A percentile compares a stretch with the other conserved stretches of the same genome.
These are phyloP conservation scores for Gastrolobium bilobum DNA, from an alignment of 306 rosid species.

Conservation along the genomic window DNA sequence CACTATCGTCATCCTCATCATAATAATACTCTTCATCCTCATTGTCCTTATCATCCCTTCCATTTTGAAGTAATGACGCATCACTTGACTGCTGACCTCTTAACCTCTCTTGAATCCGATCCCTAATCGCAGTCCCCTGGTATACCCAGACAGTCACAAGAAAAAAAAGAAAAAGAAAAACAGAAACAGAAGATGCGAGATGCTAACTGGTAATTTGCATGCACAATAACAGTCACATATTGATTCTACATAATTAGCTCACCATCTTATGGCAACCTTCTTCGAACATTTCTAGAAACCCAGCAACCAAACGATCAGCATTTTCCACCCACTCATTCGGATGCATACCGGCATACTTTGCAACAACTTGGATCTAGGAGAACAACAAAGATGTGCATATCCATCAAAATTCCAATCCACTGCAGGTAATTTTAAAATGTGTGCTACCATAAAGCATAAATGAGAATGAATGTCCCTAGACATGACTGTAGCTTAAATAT, in stretches of 20 bases:
- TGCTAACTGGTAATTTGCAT: background rate
- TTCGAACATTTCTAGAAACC: conserved; percentile 99
- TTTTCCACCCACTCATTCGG: conserved; percentile 99
- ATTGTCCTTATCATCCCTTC: conserved; percentile 54
- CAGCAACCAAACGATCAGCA: conserved; percentile 99
- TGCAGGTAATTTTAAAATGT: conserved; percentile 37
- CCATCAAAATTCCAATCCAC: background rate
- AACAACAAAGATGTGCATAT: conserved; percentile 45
- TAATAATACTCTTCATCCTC: conserved; percentile 60
- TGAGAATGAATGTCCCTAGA: conserved; percentile 14
- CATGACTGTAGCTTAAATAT: conserved; percentile 12
- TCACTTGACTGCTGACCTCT: conserved; percentile 68
- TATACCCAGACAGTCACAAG: conserved; percentile 34
- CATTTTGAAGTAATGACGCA: conserved; percentile 56
- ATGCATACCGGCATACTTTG: conserved; percentile 90
- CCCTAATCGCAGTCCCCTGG: conserved; percentile 96
- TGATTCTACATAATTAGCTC: conserved; percentile 44
- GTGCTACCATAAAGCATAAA: background rate
- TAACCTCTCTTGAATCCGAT: conserved; percentile 92
- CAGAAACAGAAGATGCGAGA: background rate
- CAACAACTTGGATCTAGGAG: conserved; percentile 87
- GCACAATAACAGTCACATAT: conserved; percentile 11
- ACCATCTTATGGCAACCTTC: conserved; percentile 99
- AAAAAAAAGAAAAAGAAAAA: background rate
- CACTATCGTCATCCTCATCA: conserved; percentile 60